Evolutionary conservation across 805 yeast species (phyloP).

Genomic region (Wickerhamomyces strasburgensis): DNA sequence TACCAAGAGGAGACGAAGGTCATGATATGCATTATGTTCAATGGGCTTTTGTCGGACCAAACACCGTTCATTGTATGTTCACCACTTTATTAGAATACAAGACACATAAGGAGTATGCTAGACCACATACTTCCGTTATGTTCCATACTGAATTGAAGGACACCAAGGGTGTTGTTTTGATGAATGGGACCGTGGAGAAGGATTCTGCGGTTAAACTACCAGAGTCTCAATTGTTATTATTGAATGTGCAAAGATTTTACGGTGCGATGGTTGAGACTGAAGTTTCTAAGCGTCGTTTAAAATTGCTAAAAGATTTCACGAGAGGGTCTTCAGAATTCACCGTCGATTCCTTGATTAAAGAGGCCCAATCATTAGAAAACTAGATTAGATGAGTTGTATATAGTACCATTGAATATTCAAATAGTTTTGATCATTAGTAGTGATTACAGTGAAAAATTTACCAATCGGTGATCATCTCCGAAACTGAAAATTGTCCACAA

Average conservation of each 20-base stretch:
- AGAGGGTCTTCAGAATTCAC: constrained; percentile 61
- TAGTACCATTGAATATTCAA: too few relatives aligned
- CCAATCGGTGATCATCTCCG: too few relatives aligned
- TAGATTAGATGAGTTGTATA: constrained; percentile 2
- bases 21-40: constrained; percentile 87
- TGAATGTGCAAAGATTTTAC: constrained; percentile 78
- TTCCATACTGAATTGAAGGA: constrained; percentile 75
- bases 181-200: constrained; percentile 81
- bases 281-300: constrained; percentile 43
- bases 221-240: constrained; percentile 73
- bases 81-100: constrained; percentile 91
- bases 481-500: too few relatives aligned
- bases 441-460: too few relatives aligned
- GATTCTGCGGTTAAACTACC: constrained; percentile 62
- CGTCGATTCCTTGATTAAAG: constrained; percentile 61
- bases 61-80: constrained; percentile 82
- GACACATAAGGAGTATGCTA: constrained; percentile 84
- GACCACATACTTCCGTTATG: constrained; percentile 88
- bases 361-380: constrained; percentile 66
- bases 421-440: too few relatives aligned
- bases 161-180: constrained; percentile 60
- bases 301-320: constrained; percentile 64
- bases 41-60: constrained; percentile 84
- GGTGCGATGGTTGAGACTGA: constrained; percentile 53
- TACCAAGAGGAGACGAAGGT: constrained; percentile 59